These are phyloP conservation scores for Lepidopterella palustris DNA, from an alignment of 495 filamentous ascomycete species.

Conservation along the genomic window DNA sequence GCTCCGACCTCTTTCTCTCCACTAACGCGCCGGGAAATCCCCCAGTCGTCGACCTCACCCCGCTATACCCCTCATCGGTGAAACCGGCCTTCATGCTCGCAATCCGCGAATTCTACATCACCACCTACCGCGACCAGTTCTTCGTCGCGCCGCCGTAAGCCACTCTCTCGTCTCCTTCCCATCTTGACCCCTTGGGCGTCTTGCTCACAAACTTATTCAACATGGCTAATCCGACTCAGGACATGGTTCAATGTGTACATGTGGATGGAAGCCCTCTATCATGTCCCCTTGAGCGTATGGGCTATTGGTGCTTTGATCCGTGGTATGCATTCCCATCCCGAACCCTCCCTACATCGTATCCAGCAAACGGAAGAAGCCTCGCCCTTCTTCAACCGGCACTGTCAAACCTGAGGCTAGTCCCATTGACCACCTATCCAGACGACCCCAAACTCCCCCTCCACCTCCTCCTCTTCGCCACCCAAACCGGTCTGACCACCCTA, in stretches of 20 bases:
- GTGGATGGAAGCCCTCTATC: conserved; percentile 62
- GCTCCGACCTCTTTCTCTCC: background rate
- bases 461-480: conserved; percentile 60
- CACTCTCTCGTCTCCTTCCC: background rate
- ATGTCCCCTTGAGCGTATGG: conserved; percentile 64
- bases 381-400: no score
- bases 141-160: conserved; percentile 53
- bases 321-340: no score
- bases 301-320: conserved; percentile 47
- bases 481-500: conserved; percentile 65
- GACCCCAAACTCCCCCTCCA: conserved; percentile 55
- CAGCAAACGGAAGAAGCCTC: no score
- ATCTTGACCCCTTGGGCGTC: background rate
- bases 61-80: conserved; percentile 53
- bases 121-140: conserved; percentile 69
- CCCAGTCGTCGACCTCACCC: conserved; percentile 55
- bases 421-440: conserved; percentile 37
- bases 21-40: background rate
- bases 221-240: background rate
- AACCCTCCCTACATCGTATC: no score
- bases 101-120: conserved; percentile 57
- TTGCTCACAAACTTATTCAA: background rate
- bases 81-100: conserved; percentile 44
- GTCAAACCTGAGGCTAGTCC: no score
- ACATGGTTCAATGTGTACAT: conserved; percentile 66